Conservation (phyloP, 176 grass and related monocot species). For the Microstegium vimineum region DNA sequence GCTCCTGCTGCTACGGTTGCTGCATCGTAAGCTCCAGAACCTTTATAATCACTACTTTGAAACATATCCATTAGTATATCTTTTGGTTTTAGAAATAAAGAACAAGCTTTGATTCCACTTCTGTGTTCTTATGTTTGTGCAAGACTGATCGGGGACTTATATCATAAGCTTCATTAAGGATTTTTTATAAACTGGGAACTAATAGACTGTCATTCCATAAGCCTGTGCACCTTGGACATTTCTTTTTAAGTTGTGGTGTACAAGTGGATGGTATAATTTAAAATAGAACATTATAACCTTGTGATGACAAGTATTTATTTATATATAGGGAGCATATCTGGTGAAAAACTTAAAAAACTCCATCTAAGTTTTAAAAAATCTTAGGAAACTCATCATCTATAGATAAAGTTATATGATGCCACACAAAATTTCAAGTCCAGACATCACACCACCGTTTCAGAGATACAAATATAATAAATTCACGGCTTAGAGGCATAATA, state of each 20-base stretch:
- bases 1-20: conserved; percentile 44
- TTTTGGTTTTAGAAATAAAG: neutral
- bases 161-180: neutral
- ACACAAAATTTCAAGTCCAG: neutral
- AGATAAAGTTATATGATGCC: neutral
- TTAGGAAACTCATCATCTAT: neutral
- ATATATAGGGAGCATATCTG: neutral
- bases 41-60: neutral
- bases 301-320: neutral
- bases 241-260: neutral
- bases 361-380: neutral
- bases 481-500: neutral
- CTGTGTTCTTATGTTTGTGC: neutral
- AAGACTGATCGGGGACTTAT: neutral
- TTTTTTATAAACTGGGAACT: neutral
- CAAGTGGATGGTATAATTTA: neutral
- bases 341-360: neutral
- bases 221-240: neutral
- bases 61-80: neutral
- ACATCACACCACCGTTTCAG: neutral
- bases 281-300: neutral
- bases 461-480: neutral
- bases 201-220: neutral
- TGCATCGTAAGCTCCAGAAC: conserved; percentile 44
- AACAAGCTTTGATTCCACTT: neutral